Evolutionary conservation across 768 basidiomycete genomes (phyloP).

Genomic region (Peribolospora baueri): DNA sequence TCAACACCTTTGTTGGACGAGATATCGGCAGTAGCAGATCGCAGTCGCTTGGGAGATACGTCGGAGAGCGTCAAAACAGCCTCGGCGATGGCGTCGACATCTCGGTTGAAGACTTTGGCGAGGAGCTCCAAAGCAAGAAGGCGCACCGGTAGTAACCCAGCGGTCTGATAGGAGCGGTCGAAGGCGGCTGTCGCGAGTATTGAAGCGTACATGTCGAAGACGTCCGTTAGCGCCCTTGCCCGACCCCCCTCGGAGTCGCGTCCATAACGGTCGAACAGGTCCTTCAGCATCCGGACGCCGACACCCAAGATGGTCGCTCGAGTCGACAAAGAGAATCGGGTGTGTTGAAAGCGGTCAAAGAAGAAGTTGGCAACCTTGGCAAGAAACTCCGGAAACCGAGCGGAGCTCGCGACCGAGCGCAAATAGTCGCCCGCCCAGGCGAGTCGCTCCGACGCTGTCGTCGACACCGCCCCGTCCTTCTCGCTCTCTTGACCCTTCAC

Average conservation of each 20-base stretch:
- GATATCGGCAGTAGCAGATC: not conserved
- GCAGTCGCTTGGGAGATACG: slow-evolving; percentile 1
- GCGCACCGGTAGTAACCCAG: slow-evolving; percentile 27
- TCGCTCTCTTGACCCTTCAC: too few species aligned
- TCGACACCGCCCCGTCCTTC: too few species aligned
- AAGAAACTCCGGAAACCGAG: slow-evolving; percentile 38
- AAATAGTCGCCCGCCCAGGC: slow-evolving; percentile 7
- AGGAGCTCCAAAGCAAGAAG: slow-evolving; percentile 16
- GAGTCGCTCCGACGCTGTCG: not conserved
- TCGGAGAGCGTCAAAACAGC: not conserved
- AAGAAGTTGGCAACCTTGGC: slow-evolving; percentile 48
- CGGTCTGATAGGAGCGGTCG: slow-evolving; percentile 20
- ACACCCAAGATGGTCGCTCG: slow-evolving; percentile 37
- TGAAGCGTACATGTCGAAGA: slow-evolving; percentile 31
- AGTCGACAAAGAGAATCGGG: slow-evolving; percentile 32
- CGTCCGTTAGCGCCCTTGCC: slow-evolving; percentile 19
- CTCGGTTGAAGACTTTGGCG: not conserved
- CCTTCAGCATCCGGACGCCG: slow-evolving; percentile 22
- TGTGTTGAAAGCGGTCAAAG: slow-evolving; percentile 59
- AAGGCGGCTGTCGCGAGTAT: slow-evolving; percentile 29
- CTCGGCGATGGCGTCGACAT: slow-evolving; percentile 3
- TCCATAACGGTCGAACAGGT: slow-evolving; percentile 1
- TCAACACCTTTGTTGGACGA: not conserved
- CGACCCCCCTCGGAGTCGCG: slow-evolving; percentile 11
- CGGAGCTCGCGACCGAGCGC: slow-evolving; percentile 26